phyloP scores from a whole-genome alignment of 73 alveolate species.

The Symbiodinium pilosum region DNA sequence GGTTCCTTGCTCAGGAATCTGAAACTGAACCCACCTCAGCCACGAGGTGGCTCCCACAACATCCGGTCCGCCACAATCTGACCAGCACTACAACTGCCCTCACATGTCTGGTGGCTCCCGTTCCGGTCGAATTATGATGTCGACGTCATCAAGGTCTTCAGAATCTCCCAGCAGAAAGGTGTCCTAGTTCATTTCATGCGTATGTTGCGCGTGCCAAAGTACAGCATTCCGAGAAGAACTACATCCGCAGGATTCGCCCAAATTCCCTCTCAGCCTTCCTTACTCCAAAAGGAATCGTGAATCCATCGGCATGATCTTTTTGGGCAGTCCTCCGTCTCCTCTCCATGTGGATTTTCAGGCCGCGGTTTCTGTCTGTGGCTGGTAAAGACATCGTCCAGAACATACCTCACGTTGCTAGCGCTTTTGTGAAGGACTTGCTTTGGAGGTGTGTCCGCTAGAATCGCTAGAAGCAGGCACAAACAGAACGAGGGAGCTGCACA shows the following conservation, averaged over 20 bases:
- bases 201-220: too few species aligned
- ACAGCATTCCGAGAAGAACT: neutral
- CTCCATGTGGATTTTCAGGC: conserved; percentile 82
- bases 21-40: too few species aligned
- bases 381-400: conserved; percentile 1
- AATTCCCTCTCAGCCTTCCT: neutral
- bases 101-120: conserved; percentile 55
- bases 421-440: neutral
- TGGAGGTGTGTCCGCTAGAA: neutral
- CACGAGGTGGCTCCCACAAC: too few species aligned
- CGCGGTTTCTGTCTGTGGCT: conserved; percentile 82
- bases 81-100: too few species aligned
- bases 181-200: too few species aligned
- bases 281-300: too few species aligned
- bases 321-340: conserved; percentile 53
- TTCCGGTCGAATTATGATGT: conserved; percentile 42
- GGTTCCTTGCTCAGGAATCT: too few species aligned
- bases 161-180: conserved; percentile 34
- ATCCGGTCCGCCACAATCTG: too few species aligned
- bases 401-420: conserved; percentile 16
- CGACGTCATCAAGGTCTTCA: conserved; percentile 69
- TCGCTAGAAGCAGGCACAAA: too few species aligned
- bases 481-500: conserved; percentile 23
- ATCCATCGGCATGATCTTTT: too few species aligned
- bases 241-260: too few species aligned